Evolutionary conservation across 306 rosid genomes (phyloP).

Genomic region (Cyclanthera cordifolia): DNA sequence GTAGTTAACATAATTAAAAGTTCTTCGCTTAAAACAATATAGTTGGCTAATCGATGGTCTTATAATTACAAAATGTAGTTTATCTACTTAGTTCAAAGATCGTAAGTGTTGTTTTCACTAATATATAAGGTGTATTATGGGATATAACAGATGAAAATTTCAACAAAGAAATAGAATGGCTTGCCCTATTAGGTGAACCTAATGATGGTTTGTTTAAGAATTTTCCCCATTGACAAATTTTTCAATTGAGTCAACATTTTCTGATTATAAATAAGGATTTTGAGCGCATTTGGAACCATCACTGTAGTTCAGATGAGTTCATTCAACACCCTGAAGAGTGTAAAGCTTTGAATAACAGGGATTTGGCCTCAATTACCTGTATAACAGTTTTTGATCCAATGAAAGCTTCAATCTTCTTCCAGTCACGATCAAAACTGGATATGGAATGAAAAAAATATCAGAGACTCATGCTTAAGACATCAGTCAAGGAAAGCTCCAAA

Average conservation of each 20-base stretch:
- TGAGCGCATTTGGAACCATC: neutral
- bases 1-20: neutral
- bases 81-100: neutral
- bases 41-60: neutral
- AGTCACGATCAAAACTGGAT: constrained; percentile 89
- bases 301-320: neutral
- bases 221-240: neutral
- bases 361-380: constrained; percentile 43
- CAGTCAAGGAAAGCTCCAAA: neutral
- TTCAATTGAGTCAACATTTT: neutral
- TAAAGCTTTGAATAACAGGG: neutral
- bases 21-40: neutral
- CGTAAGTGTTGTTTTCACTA: neutral
- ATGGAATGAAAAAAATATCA: constrained; percentile 6
- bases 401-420: constrained; percentile 99
- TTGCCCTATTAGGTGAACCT: neutral
- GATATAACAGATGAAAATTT: neutral
- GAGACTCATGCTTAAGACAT: neutral
- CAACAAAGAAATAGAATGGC: neutral
- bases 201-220: neutral
- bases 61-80: neutral
- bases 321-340: neutral
- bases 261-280: neutral
- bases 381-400: constrained; percentile 89
- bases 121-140: neutral